Evolutionary conservation across 2,329 filamentous ascomycete species (phyloP).

Genomic region (Botrytis sinoallii): DNA sequence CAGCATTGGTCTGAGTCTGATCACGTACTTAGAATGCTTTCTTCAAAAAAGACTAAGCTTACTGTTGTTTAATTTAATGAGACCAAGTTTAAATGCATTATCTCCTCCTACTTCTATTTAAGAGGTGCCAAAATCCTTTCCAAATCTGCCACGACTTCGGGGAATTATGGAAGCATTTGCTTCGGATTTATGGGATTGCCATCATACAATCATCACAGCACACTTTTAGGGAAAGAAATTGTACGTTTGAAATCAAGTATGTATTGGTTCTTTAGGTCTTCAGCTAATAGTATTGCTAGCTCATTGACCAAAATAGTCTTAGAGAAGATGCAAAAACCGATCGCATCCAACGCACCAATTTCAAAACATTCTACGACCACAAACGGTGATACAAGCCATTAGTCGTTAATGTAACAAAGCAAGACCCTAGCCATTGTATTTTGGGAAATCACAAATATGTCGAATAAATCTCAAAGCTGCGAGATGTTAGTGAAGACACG

Average conservation of each 20-base stretch:
- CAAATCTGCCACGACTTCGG: background rate
- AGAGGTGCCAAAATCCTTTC: background rate
- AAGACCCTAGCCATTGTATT: background rate
- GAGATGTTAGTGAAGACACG: background rate
- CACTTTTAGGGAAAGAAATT: background rate
- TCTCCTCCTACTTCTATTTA: background rate
- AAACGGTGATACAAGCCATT: background rate
- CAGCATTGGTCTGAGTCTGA: background rate
- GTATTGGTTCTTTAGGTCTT: background rate
- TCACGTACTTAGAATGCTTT: background rate
- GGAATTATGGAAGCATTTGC: background rate
- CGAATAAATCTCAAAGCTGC: background rate
- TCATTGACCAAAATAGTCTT: background rate
- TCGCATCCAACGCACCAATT: constrained; percentile 3
- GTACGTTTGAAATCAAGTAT: background rate
- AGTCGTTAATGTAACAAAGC: background rate
- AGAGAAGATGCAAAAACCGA: background rate
- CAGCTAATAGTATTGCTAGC: background rate
- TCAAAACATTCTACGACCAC: background rate
- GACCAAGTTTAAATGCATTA: background rate
- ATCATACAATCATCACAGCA: background rate
- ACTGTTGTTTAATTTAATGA: too few species aligned
- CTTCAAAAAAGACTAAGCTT: background rate
- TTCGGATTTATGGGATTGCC: background rate
- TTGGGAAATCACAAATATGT: background rate